Base-by-base conservation (phyloP, 345 rosid genomes). In the Schrenkiella parvula region DNA sequence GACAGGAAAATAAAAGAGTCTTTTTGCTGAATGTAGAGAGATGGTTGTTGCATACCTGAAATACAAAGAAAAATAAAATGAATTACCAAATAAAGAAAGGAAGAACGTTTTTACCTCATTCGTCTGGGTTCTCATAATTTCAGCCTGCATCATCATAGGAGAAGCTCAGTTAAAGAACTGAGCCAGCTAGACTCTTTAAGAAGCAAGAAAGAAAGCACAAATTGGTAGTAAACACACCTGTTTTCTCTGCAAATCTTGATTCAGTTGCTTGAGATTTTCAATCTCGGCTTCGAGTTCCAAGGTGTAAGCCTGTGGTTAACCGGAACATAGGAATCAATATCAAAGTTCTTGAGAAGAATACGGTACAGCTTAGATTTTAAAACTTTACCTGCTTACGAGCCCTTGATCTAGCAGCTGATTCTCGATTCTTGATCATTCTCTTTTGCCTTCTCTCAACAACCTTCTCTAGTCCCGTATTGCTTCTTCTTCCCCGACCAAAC, bases 381-480 rank as follows among this genome's bases (percentile, higher is more conserved):
- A 31, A 65, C 29, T 59, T 80, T 61, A 91, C 99, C 98, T 95
- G 99, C 80, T 95, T 95, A 21, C 99, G 90, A 66, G 99, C 99
- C 23, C 99, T 85, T 43, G 99, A 95, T 65, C 98, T 86, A 42
- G 99, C 98, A 74, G 99, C 98, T 4, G 99, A 91, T 78, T 95
- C 99, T 46, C 98, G 86, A 65, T 91, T 95, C 85, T 91, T 95
- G 73, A 95, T 91, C 99, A 95, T 95, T 80, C 99, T 91, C 77
- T 85, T 88, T 64, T 91, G 99, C 78, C 98, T 95, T 86, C 98
- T 89, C 87, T 91, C 99, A 64, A 80, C 92, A 77, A 88, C 99
- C 80, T 87, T 92, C 85, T 95, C 98, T 44, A 88, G 81, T 4
- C 83, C 70, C 14, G 87, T 84, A 81, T 78, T 62, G 55, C 82